phyloP scores from a whole-genome alignment of 148 eudicot species.

The Euryodendron excelsum region DNA sequence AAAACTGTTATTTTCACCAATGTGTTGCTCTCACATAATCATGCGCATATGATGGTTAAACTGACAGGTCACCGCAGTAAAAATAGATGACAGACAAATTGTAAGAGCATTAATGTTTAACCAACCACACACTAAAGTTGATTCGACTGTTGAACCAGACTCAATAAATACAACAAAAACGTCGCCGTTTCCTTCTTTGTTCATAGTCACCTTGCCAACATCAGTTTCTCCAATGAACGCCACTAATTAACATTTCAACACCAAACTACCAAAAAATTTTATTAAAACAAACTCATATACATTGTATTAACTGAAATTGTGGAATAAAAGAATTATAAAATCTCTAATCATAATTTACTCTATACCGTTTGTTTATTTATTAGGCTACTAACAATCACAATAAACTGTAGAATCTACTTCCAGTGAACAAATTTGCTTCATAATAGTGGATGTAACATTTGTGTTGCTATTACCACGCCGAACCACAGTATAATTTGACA shows the following conservation, averaged over 20 bases:
- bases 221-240: too few species aligned
- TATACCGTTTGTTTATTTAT: background rate
- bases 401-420: slow-evolving; percentile 50
- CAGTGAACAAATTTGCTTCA: slow-evolving; percentile 48
- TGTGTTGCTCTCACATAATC: background rate
- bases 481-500: slow-evolving; percentile 13
- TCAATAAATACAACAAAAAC: too few species aligned
- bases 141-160: too few species aligned
- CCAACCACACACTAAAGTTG: background rate
- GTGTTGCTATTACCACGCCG: slow-evolving; percentile 45
- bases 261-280: background rate
- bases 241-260: background rate
- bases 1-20: too few species aligned
- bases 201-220: too few species aligned
- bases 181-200: too few species aligned
- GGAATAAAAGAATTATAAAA: background rate
- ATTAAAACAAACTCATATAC: background rate
- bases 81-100: background rate
- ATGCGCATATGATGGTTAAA: background rate
- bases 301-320: background rate
- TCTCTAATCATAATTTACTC: background rate
- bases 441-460: slow-evolving; percentile 34
- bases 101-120: background rate
- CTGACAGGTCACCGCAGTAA: background rate
- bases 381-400: slow-evolving; percentile 46